Base-by-base conservation (phyloP, 345 rosid species). In the Geranium rotundifolium region DNA sequence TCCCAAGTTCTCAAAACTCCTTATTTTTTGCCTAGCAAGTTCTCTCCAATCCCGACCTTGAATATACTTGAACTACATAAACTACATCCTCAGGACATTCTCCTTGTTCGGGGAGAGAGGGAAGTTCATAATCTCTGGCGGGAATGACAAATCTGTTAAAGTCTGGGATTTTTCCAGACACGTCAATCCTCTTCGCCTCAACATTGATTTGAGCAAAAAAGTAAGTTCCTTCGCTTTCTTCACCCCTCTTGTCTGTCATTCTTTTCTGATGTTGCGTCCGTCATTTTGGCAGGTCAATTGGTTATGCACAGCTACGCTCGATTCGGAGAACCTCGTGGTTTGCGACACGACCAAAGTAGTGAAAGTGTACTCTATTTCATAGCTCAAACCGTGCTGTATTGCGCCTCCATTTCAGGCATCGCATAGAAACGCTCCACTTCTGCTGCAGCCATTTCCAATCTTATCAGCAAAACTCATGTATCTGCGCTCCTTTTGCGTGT, bases 321-420 rank as follows among this genome's bases (percentile, higher is more conserved):
- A 75, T 39, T 83, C 96, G 14, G 95, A 92, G 63, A 92, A 92
- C 74, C 88, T 92, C 18, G 71, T 92, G 52, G 78, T 89, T 20
- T 92, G 98, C 58, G 98, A 92, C 78, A 92, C 98, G 54, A 80
- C 93, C 7, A 89, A 84, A 76, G 85, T 92, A 4, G 86, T 92
- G 5, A 92, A 89, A 77, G 93, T 82, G 72, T 92, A 81, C 59
- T 74, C 86, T 5, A 68, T 87, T 67, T 62, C 52, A 7, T 46
- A 46, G 12, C 52, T 46, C 3, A 7, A 9, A 46, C 14, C 12
- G 52, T 9, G 12, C 46, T 1, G 46, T 6, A 37, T 6, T 5
- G 46, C 46, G 52, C 52, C 52, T 34, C 52, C 52, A 12, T 7
- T 14, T 9, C 14, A 9, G 52, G 15, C 52, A 46, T 46, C 15